These are phyloP conservation scores for Cordyceps farinosa DNA, from an alignment of 2,329 filamentous ascomycete genomes.

Conservation along the genomic window DNA sequence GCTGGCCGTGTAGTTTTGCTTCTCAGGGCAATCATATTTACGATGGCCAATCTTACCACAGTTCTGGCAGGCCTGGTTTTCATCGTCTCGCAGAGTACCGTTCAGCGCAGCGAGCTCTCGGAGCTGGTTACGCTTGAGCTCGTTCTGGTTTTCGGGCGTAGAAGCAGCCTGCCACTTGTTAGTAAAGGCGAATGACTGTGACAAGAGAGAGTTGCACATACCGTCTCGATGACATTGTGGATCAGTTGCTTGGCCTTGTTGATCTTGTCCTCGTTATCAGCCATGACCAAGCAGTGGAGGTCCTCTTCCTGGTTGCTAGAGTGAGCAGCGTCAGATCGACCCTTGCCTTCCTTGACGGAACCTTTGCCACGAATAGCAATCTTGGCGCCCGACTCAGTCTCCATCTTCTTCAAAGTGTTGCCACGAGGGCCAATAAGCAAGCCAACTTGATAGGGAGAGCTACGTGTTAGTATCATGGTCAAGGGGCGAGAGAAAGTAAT, in stretches of 20 bases:
- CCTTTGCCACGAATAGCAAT: constrained; percentile 99
- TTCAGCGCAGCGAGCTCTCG: constrained; percentile 96
- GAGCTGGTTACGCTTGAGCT: constrained; percentile 97
- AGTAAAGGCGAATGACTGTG: constrained; percentile 19
- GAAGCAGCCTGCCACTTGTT: constrained; percentile 72
- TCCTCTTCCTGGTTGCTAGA: constrained; percentile 99
- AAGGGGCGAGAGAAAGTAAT: constrained; percentile 32
- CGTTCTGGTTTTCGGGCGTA: constrained; percentile 97
- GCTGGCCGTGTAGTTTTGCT: constrained; percentile 97
- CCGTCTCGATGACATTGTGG: constrained; percentile 97
- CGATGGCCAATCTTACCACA: constrained; percentile 98
- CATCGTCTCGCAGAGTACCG: constrained; percentile 97
- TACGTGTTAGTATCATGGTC: constrained; percentile 79
- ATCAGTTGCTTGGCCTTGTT: constrained; percentile 99
- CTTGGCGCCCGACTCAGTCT: constrained; percentile 93
- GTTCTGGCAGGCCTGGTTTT: constrained; percentile 99
- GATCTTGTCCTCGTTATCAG: constrained; percentile 98
- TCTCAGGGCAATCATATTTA: constrained; percentile 97
- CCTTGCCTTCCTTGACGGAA: constrained; percentile 99
- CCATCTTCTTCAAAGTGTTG: constrained; percentile 99
- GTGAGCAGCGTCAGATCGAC: constrained; percentile 96
- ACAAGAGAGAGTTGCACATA: constrained; percentile 45
- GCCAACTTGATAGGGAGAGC: constrained; percentile 90
- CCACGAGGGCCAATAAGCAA: constrained; percentile 99
- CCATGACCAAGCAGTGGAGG: constrained; percentile 98